Evolutionary conservation across 257 asterid genomes (phyloP).

Genomic region (Linaria vulgaris): DNA sequence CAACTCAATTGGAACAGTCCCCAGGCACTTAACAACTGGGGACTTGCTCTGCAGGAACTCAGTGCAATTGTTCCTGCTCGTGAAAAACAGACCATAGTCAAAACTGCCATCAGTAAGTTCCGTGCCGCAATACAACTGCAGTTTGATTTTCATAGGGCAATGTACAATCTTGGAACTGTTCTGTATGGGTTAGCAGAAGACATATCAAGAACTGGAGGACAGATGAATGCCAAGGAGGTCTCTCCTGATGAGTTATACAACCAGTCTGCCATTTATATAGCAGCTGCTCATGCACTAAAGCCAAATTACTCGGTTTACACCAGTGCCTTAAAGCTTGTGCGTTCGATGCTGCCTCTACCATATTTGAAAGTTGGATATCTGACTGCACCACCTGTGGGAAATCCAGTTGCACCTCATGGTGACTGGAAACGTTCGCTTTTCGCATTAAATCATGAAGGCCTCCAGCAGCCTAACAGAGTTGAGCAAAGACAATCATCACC

Average conservation of each 20-base stretch:
- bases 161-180: slow-evolving; percentile 98
- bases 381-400: slow-evolving; percentile 91
- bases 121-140: slow-evolving; percentile 96
- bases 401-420: slow-evolving; percentile 85
- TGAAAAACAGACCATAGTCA: slow-evolving; percentile 87
- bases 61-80: slow-evolving; percentile 99
- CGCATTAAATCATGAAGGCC: slow-evolving; percentile 85
- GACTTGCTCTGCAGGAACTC: slow-evolving; percentile 99
- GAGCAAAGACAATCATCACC: too few relatives aligned
- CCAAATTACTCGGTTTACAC: slow-evolving; percentile 97
- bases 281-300: slow-evolving; percentile 97
- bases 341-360: slow-evolving; percentile 98
- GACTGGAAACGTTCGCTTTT: slow-evolving; percentile 90
- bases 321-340: slow-evolving; percentile 97
- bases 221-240: slow-evolving; percentile 58
- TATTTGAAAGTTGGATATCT: slow-evolving; percentile 86
- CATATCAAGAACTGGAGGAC: slow-evolving; percentile 87
- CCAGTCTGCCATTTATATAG: slow-evolving; percentile 94
- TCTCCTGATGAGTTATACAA: slow-evolving; percentile 92
- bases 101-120: slow-evolving; percentile 94
- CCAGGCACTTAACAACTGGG: slow-evolving; percentile 99
- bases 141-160: slow-evolving; percentile 97
- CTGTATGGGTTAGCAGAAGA: slow-evolving; percentile 99
- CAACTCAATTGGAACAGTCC: slow-evolving; percentile 99
- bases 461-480: too few relatives aligned